Conservation (phyloP, 164 flowering plant genomes). For the Akebia trifoliata region DNA sequence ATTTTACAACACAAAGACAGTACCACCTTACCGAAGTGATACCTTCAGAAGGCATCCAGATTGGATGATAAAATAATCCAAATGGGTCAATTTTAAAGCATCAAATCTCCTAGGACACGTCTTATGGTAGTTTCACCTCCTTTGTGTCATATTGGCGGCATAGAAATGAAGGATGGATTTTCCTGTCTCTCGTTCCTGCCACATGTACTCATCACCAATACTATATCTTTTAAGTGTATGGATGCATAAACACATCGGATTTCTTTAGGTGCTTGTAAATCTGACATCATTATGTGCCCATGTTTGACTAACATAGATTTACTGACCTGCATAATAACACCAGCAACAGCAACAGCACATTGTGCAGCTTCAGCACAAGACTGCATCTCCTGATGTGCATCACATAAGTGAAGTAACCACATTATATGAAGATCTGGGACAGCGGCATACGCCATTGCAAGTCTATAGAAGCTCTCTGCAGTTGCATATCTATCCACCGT, state of each 20-base stretch:
- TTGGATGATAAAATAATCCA: no score
- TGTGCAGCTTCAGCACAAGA: slow-evolving; percentile 99
- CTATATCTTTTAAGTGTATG: neutral
- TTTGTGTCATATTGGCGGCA: no score
- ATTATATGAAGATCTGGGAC: slow-evolving; percentile 99
- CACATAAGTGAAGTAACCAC: slow-evolving; percentile 98
- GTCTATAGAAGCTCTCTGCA: slow-evolving; percentile 90
- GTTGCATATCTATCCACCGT: slow-evolving; percentile 87
- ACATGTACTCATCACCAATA: neutral
- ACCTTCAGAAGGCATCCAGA: no score
- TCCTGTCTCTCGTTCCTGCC: neutral
- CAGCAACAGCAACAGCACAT: slow-evolving; percentile 99
- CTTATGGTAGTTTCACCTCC: no score
- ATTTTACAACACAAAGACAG: no score
- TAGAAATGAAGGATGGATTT: no score
- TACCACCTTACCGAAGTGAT: no score
- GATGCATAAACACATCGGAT: neutral
- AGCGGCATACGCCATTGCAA: slow-evolving; percentile 96
- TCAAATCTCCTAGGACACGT: no score
- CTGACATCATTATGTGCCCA: neutral
- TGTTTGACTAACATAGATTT: neutral
- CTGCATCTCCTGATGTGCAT: slow-evolving; percentile 99
- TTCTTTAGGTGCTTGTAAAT: neutral
- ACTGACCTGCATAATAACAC: slow-evolving; percentile 97
- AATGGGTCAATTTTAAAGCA: no score